These are phyloP conservation scores for Cytospora leucostoma DNA, from an alignment of 2,329 filamentous ascomycete genomes.

Conservation along the genomic window DNA sequence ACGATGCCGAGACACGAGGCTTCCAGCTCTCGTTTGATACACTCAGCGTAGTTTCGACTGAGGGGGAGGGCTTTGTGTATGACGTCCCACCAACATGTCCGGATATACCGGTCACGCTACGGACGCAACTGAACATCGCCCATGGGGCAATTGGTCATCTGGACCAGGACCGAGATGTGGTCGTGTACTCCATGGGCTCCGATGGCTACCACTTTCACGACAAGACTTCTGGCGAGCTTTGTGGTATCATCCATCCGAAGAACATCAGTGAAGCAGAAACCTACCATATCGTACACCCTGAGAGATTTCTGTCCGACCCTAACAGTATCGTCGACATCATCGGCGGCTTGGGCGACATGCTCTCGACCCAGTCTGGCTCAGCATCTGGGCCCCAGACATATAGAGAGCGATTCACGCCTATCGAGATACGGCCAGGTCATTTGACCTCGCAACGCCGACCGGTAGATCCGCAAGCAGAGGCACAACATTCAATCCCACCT, in stretches of 20 bases:
- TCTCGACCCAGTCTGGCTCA: conserved; percentile 6
- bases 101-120: conserved; percentile 37
- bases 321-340: conserved; percentile 21
- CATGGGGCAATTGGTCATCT: conserved; percentile 46
- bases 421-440: conserved; percentile 29
- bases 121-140: conserved; percentile 42
- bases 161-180: conserved; percentile 43
- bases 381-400: conserved; percentile 16
- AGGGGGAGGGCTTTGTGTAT: conserved; percentile 48
- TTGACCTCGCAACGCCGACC: neutral
- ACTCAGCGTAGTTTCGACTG: conserved; percentile 47
- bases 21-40: conserved; percentile 47
- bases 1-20: conserved; percentile 46
- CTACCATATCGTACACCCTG: conserved; percentile 31
- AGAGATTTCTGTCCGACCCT: conserved; percentile 19
- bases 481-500: conserved; percentile 17
- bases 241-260: conserved; percentile 40
- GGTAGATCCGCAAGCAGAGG: neutral
- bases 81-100: conserved; percentile 35
- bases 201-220: conserved; percentile 46
- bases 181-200: conserved; percentile 47
- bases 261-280: neutral
- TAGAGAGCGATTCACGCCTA: conserved; percentile 34
- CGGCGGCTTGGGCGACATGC: conserved; percentile 11
- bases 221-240: conserved; percentile 40